Conservation (phyloP, 495 filamentous ascomycete genomes). For the Immersiella caudata region DNA sequence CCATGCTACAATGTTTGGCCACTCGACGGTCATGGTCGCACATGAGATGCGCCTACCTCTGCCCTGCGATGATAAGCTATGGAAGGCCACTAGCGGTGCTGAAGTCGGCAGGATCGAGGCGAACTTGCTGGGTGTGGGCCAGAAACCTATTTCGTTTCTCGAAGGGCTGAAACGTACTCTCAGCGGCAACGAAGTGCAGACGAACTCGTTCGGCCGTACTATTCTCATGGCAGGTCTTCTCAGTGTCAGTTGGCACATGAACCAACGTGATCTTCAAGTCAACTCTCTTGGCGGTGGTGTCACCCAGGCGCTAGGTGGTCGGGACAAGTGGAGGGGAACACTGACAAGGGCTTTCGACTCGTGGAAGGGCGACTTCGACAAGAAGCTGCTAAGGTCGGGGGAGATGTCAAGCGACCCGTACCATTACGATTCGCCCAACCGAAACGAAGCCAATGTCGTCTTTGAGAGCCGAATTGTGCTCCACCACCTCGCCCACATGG, state of each 20-base stretch:
- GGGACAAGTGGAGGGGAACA: conserved; percentile 89
- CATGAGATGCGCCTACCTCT: conserved; percentile 92
- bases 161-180: conserved; percentile 91
- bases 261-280: conserved; percentile 93
- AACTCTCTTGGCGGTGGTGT: conserved; percentile 78
- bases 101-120: conserved; percentile 89
- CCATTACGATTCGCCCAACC: conserved; percentile 44
- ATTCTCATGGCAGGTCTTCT: conserved; percentile 94
- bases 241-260: conserved; percentile 97
- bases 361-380: conserved; percentile 94
- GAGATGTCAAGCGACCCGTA: conserved; percentile 52
- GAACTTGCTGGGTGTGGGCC: conserved; percentile 76
- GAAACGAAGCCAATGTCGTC: conserved; percentile 70
- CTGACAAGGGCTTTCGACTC: conserved; percentile 90
- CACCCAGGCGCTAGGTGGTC: conserved; percentile 77
- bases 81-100: conserved; percentile 86
- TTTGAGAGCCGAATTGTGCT: conserved; percentile 87
- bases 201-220: conserved; percentile 92
- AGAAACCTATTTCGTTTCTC: conserved; percentile 85
- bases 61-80: conserved; percentile 91
- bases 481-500: conserved; percentile 95
- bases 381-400: conserved; percentile 58
- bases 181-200: conserved; percentile 82
- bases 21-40: conserved; percentile 95
- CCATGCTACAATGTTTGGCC: conserved; percentile 97